Evolutionary conservation across 306 rosid species (phyloP).

Genomic region (Alnus glutinosa): DNA sequence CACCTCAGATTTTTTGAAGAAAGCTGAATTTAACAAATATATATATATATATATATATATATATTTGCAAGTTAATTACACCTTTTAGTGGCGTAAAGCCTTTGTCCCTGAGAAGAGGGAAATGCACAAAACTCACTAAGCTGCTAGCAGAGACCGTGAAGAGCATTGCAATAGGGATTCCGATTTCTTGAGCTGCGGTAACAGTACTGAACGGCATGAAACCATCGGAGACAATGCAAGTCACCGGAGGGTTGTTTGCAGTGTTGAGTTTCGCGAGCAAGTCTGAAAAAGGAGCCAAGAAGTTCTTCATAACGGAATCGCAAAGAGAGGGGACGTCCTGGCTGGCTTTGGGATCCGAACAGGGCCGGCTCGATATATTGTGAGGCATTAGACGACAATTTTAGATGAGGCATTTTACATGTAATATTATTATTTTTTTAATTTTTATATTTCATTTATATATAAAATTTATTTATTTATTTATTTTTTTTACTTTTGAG

Average conservation of each 20-base stretch:
- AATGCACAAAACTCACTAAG: neutral
- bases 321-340: neutral
- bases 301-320: neutral
- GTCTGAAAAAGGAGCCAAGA: slow-evolving; percentile 4
- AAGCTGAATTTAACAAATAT: too few relatives aligned
- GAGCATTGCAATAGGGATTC: slow-evolving; percentile 5
- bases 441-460: too few relatives aligned
- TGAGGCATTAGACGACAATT: too few relatives aligned
- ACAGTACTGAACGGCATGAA: slow-evolving; percentile 6
- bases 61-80: neutral
- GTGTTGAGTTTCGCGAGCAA: slow-evolving; percentile 7
- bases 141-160: neutral
- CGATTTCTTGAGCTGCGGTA: neutral
- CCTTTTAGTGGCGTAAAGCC: slow-evolving; percentile 22
- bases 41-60: too few relatives aligned
- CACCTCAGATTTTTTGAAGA: too few relatives aligned
- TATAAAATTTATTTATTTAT: too few relatives aligned
- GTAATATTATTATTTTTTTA: too few relatives aligned
- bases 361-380: too few relatives aligned
- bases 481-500: too few relatives aligned
- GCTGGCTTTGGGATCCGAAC: neutral
- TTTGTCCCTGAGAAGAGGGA: neutral
- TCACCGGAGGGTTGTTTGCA: neutral
- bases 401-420: too few relatives aligned
- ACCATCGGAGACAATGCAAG: slow-evolving; percentile 4